phyloP scores from a whole-genome alignment of 352 stramenopile genomes.

The Pythium periplocum region DNA sequence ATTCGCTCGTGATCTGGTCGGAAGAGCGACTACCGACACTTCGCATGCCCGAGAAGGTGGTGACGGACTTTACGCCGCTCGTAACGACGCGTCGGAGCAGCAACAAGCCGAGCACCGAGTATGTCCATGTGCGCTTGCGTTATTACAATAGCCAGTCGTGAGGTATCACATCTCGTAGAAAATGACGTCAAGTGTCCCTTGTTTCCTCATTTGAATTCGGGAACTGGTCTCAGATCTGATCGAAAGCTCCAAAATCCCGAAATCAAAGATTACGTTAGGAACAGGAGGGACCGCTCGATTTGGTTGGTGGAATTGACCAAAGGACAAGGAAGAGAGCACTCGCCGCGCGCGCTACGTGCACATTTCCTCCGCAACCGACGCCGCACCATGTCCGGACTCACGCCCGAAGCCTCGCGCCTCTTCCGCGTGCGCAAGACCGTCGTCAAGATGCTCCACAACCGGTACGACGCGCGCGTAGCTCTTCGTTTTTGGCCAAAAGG shows the following conservation, averaged over 20 bases:
- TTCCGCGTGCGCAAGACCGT: slow-evolving; percentile 95
- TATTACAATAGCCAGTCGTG: slow-evolving; percentile 9
- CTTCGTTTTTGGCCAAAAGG: not conserved
- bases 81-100: slow-evolving; percentile 25
- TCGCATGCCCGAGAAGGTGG: slow-evolving; percentile 55
- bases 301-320: too few relatives aligned
- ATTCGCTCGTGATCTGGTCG: slow-evolving; percentile 47
- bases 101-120: not conserved
- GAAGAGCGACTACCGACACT: slow-evolving; percentile 49
- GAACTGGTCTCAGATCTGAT: too few relatives aligned
- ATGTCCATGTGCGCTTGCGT: slow-evolving; percentile 12
- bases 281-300: too few relatives aligned
- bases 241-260: too few relatives aligned
- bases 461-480: slow-evolving; percentile 24
- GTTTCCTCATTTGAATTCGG: not conserved
- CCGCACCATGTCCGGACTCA: slow-evolving; percentile 64
- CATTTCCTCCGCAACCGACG: not conserved
- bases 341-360: too few relatives aligned
- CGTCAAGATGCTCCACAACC: slow-evolving; percentile 94
- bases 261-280: too few relatives aligned
- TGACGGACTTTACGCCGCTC: slow-evolving; percentile 72
- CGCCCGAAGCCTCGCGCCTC: slow-evolving; percentile 79
- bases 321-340: too few relatives aligned
- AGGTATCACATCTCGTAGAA: slow-evolving; percentile 2
- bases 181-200: not conserved